Evolutionary conservation across 2,329 filamentous ascomycete genomes (phyloP), one percentile per base, ranked within the genome.

Genomic region (Mariannaea sp.): DNA sequence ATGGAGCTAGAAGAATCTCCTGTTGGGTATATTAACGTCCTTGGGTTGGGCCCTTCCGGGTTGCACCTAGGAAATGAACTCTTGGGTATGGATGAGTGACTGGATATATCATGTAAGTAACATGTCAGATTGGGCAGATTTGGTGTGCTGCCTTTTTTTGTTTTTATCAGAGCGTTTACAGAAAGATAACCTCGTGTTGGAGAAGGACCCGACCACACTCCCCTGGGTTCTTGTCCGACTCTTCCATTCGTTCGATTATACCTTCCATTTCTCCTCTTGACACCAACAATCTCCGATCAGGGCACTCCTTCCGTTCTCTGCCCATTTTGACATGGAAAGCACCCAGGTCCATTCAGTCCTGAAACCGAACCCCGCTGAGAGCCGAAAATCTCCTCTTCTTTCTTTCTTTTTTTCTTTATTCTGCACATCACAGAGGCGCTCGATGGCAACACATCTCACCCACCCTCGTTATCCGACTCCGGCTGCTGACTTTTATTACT

Each of bases 171-270:
- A n/a, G n/a, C n/a, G n/a, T n/a, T n/a, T n/a, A n/a, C n/a, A n/a
- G n/a, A n/a, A n/a, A 16, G 1, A 20, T 8, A 22, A 10, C 3
- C n/a, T 40, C 35, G 35, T 38, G 26, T 14, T 32, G 26, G 22
- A 17, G 22, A 24, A 8, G 22, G 22, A 24, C 44, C 27, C 17
- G 26, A 26, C 36, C n/a, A 16, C n/a, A 13, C 29, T 36, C 26
- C 13, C 8, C 44, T 33, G 13, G 45, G n/a, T 35, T 8, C 12
- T 24, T 17, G 42, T n/a, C 32, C 14, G 17, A 19, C 33, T 17
- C 38, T 30, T 33, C 39, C 29, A 27, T 47, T 56, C 42, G 35
- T 41, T 48, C 45, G 36, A 48, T 48, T 41, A 13, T 33, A 22
- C 35, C 36, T 48, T 40, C 19, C 36, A 5, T 39, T 39, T 26